Conservation (phyloP, 805 yeast genomes). For the Candida insectorum region DNA sequence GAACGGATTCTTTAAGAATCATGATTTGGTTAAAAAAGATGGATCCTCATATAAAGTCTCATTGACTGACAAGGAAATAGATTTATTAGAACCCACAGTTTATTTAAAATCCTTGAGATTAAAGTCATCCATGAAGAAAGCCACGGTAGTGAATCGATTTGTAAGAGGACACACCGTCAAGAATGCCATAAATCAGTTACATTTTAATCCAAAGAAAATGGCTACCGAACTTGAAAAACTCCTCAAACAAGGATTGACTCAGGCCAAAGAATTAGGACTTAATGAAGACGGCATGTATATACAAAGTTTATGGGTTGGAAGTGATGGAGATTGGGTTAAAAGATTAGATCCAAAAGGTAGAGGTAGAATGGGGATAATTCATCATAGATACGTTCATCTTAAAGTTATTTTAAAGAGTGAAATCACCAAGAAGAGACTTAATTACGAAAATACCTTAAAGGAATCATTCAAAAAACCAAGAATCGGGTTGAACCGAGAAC, state of each 20-base stretch:
- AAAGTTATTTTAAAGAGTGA: slow-evolving; percentile 71
- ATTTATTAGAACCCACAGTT: slow-evolving; percentile 83
- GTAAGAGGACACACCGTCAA: slow-evolving; percentile 67
- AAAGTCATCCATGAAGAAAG: slow-evolving; percentile 86
- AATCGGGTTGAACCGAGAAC: slow-evolving; percentile 42
- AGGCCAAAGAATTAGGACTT: slow-evolving; percentile 59
- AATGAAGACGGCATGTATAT: slow-evolving; percentile 63
- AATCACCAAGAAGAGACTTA: slow-evolving; percentile 58
- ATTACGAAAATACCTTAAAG: slow-evolving; percentile 54
- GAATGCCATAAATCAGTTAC: slow-evolving; percentile 87
- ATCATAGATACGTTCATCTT: slow-evolving; percentile 76
- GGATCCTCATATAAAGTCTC: slow-evolving; percentile 54
- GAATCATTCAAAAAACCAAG: slow-evolving; percentile 51
- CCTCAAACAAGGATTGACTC: slow-evolving; percentile 67
- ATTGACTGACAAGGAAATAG: slow-evolving; percentile 63
- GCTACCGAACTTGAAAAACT: slow-evolving; percentile 76
- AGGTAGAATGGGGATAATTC: slow-evolving; percentile 80
- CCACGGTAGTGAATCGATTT: slow-evolving; percentile 73
- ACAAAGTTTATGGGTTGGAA: slow-evolving; percentile 85
- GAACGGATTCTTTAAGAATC: slow-evolving; percentile 69
- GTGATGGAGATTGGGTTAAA: slow-evolving; percentile 73
- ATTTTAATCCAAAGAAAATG: slow-evolving; percentile 77
- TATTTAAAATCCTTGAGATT: slow-evolving; percentile 76
- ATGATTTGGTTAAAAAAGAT: slow-evolving; percentile 42
- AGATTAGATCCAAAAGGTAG: slow-evolving; percentile 84